Evolutionary conservation across 129 eudicot species (phyloP).

Genomic region (Sambucus nigra): DNA sequence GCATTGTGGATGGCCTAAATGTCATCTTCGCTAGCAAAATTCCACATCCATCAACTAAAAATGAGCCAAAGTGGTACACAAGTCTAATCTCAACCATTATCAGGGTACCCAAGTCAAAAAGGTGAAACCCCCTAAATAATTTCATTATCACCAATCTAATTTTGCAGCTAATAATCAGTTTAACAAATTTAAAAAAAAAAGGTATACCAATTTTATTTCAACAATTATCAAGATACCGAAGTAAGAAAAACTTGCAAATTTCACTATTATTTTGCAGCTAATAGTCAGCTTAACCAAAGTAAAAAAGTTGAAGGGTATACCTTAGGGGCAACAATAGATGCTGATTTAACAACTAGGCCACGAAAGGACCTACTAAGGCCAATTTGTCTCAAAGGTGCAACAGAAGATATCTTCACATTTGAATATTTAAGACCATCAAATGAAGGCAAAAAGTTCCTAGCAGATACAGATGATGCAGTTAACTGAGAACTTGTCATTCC

Average conservation of each 20-base stretch:
- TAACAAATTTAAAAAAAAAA: background rate
- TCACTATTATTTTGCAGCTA: too few relatives aligned
- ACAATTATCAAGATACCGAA: background rate
- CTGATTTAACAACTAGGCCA: background rate
- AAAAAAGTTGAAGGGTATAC: background rate
- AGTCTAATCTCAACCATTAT: too few relatives aligned
- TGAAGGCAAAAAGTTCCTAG: background rate
- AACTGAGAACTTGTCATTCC: background rate
- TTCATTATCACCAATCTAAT: background rate
- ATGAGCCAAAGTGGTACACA: too few relatives aligned
- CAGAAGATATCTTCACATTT: background rate
- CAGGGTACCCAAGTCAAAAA: too few relatives aligned
- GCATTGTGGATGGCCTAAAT: too few relatives aligned
- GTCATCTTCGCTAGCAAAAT: too few relatives aligned
- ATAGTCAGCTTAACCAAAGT: too few relatives aligned
- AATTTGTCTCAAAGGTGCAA: background rate
- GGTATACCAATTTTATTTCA: background rate
- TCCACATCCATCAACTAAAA: too few relatives aligned
- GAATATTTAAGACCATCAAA: background rate
- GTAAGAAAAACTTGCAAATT: background rate
- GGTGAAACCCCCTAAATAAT: too few relatives aligned
- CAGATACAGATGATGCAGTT: background rate
- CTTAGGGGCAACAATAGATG: constrained; percentile 1
- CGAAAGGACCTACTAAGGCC: background rate
- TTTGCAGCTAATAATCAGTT: background rate